Evolutionary conservation across 2,329 filamentous ascomycete genomes (phyloP).

Genomic region (Aureobasidium sp.): DNA sequence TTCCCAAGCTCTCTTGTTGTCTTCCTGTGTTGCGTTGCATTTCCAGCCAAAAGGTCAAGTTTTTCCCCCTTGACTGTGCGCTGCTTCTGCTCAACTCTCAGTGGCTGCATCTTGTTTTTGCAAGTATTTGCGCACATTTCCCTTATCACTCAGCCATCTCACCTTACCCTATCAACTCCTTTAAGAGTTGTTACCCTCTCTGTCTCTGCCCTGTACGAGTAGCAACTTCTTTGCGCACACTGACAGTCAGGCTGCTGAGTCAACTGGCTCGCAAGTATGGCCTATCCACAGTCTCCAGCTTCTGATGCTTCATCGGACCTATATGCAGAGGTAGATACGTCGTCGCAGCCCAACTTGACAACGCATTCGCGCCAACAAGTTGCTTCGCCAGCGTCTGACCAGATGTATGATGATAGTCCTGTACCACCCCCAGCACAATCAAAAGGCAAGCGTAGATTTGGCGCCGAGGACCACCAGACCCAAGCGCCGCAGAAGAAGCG

Average conservation of each 20-base stretch:
- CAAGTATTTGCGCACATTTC: not conserved
- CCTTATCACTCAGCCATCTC: not conserved
- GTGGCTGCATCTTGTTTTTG: slow-evolving; percentile 2
- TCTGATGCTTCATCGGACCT: slow-evolving; percentile 13
- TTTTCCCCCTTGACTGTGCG: not conserved
- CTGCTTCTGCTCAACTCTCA: slow-evolving; percentile 7
- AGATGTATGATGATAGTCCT: not conserved
- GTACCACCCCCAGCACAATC: not conserved
- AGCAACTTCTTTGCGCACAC: not conserved
- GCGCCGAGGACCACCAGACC: not conserved
- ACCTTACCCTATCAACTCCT: not conserved
- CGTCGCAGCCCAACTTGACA: not conserved
- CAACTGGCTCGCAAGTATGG: not conserved
- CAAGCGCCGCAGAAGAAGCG: not conserved
- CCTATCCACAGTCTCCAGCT: not conserved
- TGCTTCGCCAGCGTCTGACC: not conserved
- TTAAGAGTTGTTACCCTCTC: slow-evolving; percentile 2
- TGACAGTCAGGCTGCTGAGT: not conserved
- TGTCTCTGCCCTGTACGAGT: not conserved
- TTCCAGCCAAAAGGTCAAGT: slow-evolving; percentile 4
- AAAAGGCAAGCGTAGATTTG: slow-evolving; percentile 15
- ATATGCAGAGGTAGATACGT: slow-evolving; percentile 14
- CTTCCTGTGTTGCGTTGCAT: not conserved
- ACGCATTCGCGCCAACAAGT: not conserved
- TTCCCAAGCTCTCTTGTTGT: not conserved